These are phyloP conservation scores for Saraca asoca DNA, from an alignment of 331 rosid species.

Conservation along the genomic window DNA sequence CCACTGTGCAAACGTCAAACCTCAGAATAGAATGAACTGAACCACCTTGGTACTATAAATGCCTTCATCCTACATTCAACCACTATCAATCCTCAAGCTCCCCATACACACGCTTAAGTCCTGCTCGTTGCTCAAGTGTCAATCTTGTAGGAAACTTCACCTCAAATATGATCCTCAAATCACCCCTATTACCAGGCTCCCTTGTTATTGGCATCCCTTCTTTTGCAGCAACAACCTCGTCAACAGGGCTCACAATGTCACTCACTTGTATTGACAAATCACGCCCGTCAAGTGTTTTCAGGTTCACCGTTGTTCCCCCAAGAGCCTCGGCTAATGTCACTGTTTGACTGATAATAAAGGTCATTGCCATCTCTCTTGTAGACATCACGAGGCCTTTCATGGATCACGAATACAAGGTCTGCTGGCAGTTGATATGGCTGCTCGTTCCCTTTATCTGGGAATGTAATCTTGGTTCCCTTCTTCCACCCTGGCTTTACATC, in stretches of 20 bases:
- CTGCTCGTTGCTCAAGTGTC: constrained; percentile 74
- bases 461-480: constrained; percentile 88
- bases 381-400: constrained; percentile 77
- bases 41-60: too few relatives aligned
- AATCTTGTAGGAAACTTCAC: constrained; percentile 72
- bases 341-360: constrained; percentile 58
- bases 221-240: constrained; percentile 58
- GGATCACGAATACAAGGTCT: constrained; percentile 84
- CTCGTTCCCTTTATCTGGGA: constrained; percentile 92
- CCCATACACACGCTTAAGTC: constrained; percentile 41
- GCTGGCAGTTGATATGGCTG: constrained; percentile 72
- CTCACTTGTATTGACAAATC: constrained; percentile 54
- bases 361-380: constrained; percentile 86
- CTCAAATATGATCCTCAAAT: constrained; percentile 79
- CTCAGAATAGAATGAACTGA: too few relatives aligned
- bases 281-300: constrained; percentile 64
- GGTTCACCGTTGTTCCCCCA: constrained; percentile 71
- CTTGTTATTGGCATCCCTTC: constrained; percentile 93
- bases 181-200: constrained; percentile 75
- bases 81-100: too few relatives aligned
- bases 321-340: constrained; percentile 86
- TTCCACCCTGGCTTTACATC: constrained; percentile 97
- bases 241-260: constrained; percentile 78
- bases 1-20: too few relatives aligned
- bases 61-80: too few relatives aligned